A percentile compares a stretch with the other conserved stretches of the same genome.
Conservation (phyloP, 768 basidiomycete genomes). For the Agrocybe praecox region DNA sequence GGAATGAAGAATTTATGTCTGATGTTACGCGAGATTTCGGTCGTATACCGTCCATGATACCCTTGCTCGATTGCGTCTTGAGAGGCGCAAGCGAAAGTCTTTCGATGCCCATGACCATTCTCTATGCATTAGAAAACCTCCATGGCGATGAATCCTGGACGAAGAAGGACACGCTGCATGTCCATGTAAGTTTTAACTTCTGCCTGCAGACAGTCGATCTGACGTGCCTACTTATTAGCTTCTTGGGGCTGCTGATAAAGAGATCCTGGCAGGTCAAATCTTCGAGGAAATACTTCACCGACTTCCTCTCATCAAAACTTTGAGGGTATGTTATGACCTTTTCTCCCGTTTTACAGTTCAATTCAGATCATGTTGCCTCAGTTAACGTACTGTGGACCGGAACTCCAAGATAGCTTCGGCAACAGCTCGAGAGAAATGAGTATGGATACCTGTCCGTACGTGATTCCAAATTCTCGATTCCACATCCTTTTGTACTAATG, state of each 20-base stretch:
- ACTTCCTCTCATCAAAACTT: slow-evolving; percentile 27
- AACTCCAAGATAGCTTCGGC: slow-evolving; percentile 13
- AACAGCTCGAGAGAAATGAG: slow-evolving; percentile 6
- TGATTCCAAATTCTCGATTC: background rate
- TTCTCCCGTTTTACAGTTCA: background rate
- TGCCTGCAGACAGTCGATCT: background rate
- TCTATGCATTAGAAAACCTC: slow-evolving; percentile 31
- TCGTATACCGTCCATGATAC: slow-evolving; percentile 17
- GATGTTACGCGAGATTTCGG: slow-evolving; percentile 12
- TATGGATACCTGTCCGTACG: slow-evolving; percentile 35
- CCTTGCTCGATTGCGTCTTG: slow-evolving; percentile 26
- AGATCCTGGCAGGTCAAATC: slow-evolving; percentile 16
- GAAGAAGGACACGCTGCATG: slow-evolving; percentile 26
- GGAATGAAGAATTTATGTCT: slow-evolving; percentile 24
- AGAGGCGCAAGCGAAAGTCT: slow-evolving; percentile 27
- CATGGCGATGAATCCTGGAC: slow-evolving; percentile 31
- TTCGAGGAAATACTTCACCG: slow-evolving; percentile 41
- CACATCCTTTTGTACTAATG: background rate
- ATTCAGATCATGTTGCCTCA: background rate
- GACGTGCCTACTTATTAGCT: slow-evolving; percentile 17
- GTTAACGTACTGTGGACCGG: slow-evolving; percentile 28
- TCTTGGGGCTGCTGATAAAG: slow-evolving; percentile 26
- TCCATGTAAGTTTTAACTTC: slow-evolving; percentile 26
- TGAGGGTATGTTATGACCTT: slow-evolving; percentile 22
- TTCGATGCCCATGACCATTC: slow-evolving; percentile 33